A percentile compares a stretch with the other conserved stretches of the same genome.
Conservation (phyloP, 2,329 filamentous ascomycete genomes). For the Epichloe coenophiala region DNA sequence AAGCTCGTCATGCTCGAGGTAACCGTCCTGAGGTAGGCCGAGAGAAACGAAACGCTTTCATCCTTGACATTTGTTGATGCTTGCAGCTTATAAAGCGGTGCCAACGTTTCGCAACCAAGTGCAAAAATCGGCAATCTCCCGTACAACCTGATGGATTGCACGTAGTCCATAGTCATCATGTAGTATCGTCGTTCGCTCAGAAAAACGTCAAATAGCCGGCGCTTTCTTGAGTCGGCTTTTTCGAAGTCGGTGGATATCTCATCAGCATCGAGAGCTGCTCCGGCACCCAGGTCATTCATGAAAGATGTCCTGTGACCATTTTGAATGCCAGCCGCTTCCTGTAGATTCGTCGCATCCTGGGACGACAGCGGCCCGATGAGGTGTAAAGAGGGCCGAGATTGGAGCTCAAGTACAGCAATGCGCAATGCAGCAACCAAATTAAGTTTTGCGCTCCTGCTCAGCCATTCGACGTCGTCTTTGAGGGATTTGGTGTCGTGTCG, state of each 20-base stretch:
- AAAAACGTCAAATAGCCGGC: conserved; percentile 58
- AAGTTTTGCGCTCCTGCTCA: conserved; percentile 64
- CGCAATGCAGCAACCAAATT: conserved; percentile 75
- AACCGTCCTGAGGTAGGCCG: conserved; percentile 34
- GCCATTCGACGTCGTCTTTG: conserved; percentile 75
- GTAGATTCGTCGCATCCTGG: conserved; percentile 64
- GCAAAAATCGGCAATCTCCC: conserved; percentile 22
- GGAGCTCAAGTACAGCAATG: conserved; percentile 70
- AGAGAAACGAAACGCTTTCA: conserved; percentile 30
- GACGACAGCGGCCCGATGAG: conserved; percentile 60
- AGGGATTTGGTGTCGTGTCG: conserved; percentile 64
- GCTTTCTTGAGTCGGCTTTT: conserved; percentile 45
- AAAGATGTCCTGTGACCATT: conserved; percentile 46
- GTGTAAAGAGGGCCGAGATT: conserved; percentile 61
- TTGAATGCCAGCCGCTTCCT: conserved; percentile 56
- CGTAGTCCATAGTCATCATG: conserved; percentile 47
- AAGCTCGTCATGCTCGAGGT: conserved; percentile 35
- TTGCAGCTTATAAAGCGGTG: conserved; percentile 18
- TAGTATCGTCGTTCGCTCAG: conserved; percentile 58
- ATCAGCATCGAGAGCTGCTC: conserved; percentile 36
- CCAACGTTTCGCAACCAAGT: conserved; percentile 13
- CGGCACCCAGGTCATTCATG: conserved; percentile 35
- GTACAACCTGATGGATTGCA: conserved; percentile 34
- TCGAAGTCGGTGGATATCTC: conserved; percentile 46
- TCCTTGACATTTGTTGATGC: conserved; percentile 15